phyloP scores from a whole-genome alignment of 2,329 filamentous ascomycete species.

The Waltergamsia citrina region DNA sequence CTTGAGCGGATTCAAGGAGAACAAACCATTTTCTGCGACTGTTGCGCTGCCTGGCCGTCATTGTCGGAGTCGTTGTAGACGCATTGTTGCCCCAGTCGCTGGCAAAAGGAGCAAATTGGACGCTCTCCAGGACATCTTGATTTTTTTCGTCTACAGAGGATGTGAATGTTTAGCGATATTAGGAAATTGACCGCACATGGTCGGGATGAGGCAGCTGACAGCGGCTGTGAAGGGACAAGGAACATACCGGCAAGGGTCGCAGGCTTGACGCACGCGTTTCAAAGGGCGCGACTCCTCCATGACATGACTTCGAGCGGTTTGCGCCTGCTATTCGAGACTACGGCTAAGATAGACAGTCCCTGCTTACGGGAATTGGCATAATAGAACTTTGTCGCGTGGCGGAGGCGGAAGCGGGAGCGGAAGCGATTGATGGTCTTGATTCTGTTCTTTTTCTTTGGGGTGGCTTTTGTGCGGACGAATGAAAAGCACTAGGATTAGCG shows the following conservation, averaged over 20 bases:
- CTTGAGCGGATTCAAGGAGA: not conserved
- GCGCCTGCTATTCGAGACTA: not conserved
- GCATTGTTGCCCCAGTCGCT: conserved; percentile 35
- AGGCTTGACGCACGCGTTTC: conserved; percentile 13
- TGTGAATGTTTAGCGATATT: not conserved
- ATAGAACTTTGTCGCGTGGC: no score
- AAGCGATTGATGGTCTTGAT: no score
- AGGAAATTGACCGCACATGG: not conserved
- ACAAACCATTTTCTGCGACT: conserved; percentile 18
- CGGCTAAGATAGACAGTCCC: not conserved
- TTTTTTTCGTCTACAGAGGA: conserved; percentile 34
- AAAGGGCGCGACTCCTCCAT: not conserved
- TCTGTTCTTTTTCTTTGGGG: no score
- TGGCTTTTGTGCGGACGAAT: no score
- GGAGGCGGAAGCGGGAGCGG: no score
- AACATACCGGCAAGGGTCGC: conserved; percentile 26
- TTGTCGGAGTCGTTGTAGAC: conserved; percentile 21
- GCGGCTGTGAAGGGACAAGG: no score
- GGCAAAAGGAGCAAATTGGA: conserved; percentile 37
- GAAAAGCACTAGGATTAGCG: no score
- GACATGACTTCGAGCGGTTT: not conserved
- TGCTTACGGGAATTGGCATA: not conserved
- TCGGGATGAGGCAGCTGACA: no score
- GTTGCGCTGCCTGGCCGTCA: conserved; percentile 8
- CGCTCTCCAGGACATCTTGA: conserved; percentile 39